Percentiles rank a stretch among this genome's conserved stretches.
These are phyloP conservation scores for Malus fusca DNA, from an alignment of 306 rosid genomes.

Conservation along the genomic window DNA sequence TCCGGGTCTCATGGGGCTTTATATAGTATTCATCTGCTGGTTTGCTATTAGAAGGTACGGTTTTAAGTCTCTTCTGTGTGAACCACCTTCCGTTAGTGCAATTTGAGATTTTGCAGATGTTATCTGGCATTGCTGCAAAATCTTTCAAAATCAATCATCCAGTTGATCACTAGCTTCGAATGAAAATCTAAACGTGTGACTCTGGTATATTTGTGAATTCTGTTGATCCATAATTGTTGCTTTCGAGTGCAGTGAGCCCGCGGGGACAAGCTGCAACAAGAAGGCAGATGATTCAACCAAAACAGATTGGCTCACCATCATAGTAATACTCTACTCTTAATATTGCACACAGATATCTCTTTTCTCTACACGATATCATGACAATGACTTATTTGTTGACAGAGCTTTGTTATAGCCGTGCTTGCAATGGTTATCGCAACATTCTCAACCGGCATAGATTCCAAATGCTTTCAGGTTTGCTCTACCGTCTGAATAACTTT, in stretches of 20 bases:
- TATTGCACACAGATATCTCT: background rate
- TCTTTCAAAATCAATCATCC: background rate
- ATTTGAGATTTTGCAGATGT: background rate
- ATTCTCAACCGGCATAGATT: conserved; percentile 94
- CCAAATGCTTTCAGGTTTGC: conserved; percentile 82
- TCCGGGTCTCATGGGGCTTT: conserved; percentile 97
- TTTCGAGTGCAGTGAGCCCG: conserved; percentile 57
- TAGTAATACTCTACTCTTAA: conserved; percentile 36
- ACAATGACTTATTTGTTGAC: conserved; percentile 27
- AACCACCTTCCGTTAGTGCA: background rate
- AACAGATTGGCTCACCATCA: conserved; percentile 87
- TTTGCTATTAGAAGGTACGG: conserved; percentile 83
- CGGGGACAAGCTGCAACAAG: conserved; percentile 57
- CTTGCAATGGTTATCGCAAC: conserved; percentile 82
- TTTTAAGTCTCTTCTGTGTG: background rate
- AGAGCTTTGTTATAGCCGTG: conserved; percentile 86
- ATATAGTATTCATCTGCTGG: conserved; percentile 92
- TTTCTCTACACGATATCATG: conserved; percentile 6
- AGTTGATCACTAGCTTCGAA: background rate
- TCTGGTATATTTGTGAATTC: no score
- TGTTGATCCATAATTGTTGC: background rate
- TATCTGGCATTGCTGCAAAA: background rate
- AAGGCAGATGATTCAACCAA: conserved; percentile 35
- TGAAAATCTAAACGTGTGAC: no score
- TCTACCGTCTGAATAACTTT: conserved; percentile 19